phyloP scores from a whole-genome alignment of 495 filamentous ascomycete genomes.

The Aspergillus sclerotioniger region DNA sequence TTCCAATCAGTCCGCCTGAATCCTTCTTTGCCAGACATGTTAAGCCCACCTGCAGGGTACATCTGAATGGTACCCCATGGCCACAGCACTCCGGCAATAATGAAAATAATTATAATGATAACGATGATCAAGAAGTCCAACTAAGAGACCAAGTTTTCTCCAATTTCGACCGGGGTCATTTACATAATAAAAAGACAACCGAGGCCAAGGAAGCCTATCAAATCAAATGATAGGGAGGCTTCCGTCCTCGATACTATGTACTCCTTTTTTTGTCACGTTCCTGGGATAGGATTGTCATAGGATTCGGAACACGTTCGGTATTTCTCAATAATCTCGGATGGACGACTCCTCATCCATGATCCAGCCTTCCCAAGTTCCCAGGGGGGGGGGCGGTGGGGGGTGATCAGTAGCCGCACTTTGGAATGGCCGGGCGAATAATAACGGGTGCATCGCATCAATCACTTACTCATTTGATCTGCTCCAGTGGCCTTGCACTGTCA shows the following conservation, averaged over 20 bases:
- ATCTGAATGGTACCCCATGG: too few species aligned
- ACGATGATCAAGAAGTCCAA: too few species aligned
- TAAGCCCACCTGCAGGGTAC: too few species aligned
- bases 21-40: too few species aligned
- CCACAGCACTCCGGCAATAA: too few species aligned
- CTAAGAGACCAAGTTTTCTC: too few species aligned
- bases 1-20: too few species aligned
- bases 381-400: not conserved
- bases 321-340: not conserved
- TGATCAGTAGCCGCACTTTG: slow-evolving; percentile 1
- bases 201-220: too few species aligned
- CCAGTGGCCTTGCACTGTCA: slow-evolving; percentile 4
- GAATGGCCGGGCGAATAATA: slow-evolving; percentile 13
- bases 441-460: slow-evolving; percentile 1
- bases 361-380: not conserved
- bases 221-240: too few species aligned
- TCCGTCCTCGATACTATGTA: not conserved
- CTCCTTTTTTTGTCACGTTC: not conserved
- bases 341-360: not conserved
- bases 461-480: slow-evolving; percentile 2
- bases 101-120: too few species aligned
- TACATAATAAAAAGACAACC: too few species aligned
- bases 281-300: not conserved
- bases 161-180: too few species aligned
- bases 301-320: not conserved